Conservation (phyloP, 805 yeast genomes). For the Lipomyces kockii region DNA sequence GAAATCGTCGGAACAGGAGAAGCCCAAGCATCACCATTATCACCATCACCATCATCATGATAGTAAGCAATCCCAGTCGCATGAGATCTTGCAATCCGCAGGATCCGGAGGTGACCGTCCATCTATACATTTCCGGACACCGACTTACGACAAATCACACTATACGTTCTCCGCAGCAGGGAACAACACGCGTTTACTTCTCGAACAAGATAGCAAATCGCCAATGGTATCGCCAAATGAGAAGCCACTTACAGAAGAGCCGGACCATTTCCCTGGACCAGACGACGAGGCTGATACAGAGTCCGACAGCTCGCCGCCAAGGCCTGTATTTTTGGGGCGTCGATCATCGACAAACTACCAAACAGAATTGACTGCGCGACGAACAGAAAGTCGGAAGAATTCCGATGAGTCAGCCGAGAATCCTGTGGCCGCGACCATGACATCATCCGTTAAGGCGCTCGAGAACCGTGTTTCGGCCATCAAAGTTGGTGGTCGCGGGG, state of each 20-base stretch:
- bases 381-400: not conserved
- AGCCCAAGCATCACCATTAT: conserved; percentile 8
- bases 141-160: conserved; percentile 25
- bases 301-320: conserved; percentile 4
- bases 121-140: conserved; percentile 1
- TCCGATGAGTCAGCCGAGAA: not conserved
- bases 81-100: not conserved
- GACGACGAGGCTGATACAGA: conserved; percentile 4
- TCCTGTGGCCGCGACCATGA: not conserved
- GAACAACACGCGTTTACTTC: conserved; percentile 16
- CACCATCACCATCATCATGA: conserved; percentile 12
- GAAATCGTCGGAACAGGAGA: not conserved
- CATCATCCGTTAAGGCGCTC: not conserved
- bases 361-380: conserved; percentile 5
- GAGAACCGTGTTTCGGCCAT: not conserved
- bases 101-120: not conserved
- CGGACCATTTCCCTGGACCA: not conserved
- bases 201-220: conserved; percentile 1
- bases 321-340: conserved; percentile 16
- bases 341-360: conserved; percentile 32
- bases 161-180: conserved; percentile 32
- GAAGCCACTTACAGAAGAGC: not conserved
- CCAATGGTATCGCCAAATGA: not conserved
- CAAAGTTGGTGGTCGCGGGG: not conserved
- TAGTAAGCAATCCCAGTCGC: not conserved